A percentile compares a stretch with the other conserved stretches of the same genome.
phyloP scores from a whole-genome alignment of 2,329 filamentous ascomycete species.

The Claviceps fusiformis region DNA sequence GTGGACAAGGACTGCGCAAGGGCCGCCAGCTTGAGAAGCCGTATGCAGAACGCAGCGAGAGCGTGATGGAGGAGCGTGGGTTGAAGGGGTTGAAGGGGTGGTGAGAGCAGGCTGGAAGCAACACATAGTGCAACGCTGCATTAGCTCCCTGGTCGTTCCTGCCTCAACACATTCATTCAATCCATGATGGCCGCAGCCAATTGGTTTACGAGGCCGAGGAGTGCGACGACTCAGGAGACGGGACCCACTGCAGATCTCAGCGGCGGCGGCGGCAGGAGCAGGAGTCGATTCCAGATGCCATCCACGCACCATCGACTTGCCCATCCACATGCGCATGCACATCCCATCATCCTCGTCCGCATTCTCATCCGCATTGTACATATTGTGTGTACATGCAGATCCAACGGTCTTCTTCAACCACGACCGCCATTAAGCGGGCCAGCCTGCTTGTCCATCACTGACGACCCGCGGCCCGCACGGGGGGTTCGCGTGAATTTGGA shows the following conservation, averaged over 20 bases:
- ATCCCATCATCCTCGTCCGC: not conserved
- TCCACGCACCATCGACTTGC: no score
- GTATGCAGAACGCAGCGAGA: no score
- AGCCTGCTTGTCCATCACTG: no score
- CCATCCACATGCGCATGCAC: not conserved
- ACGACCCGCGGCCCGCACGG: no score
- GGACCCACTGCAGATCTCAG: not conserved
- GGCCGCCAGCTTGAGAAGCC: not conserved
- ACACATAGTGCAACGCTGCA: no score
- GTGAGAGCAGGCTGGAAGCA: no score
- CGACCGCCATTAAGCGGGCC: no score
- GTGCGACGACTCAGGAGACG: not conserved
- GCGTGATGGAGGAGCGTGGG: not conserved
- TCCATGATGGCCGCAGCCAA: not conserved
- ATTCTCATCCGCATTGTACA: not conserved
- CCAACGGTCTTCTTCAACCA: not conserved
- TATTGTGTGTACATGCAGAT: not conserved
- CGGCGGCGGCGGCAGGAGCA: not conserved
- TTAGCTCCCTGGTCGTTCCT: not conserved
- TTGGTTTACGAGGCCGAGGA: not conserved
- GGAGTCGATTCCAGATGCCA: not conserved
- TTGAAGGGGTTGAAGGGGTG: no score
- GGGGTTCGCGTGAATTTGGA: no score
- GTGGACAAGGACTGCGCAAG: not conserved
- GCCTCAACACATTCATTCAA: not conserved